A percentile compares a stretch with the other conserved stretches of the same genome.
Evolutionary conservation across 75 land plant genomes (phyloP).

Genomic region (Chamaecyparis obtusa): DNA sequence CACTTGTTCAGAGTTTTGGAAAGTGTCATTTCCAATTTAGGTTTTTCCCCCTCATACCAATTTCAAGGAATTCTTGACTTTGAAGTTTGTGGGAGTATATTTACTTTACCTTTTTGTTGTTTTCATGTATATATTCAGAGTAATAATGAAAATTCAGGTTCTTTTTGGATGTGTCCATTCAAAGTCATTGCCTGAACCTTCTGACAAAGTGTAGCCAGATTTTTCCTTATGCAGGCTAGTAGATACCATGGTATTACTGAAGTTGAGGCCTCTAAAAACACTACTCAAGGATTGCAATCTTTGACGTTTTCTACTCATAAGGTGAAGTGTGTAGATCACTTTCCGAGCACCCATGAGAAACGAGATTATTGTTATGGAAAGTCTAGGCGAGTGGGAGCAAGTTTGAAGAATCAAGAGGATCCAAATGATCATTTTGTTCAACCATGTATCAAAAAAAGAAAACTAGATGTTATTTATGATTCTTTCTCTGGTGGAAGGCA

Average conservation of each 20-base stretch:
- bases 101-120: not conserved
- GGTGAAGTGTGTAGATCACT: not conserved
- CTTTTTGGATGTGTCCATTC: not conserved
- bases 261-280: not conserved
- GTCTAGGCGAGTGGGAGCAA: not conserved
- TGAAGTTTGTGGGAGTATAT: not conserved
- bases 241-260: not conserved
- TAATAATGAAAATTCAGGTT: not conserved
- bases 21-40: not conserved
- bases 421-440: constrained; percentile 5
- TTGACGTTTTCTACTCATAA: not conserved
- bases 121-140: not conserved
- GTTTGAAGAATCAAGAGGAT: not conserved
- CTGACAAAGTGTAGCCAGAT: not conserved
- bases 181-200: not conserved
- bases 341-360: not conserved
- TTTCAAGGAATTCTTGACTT: not conserved
- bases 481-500: not conserved
- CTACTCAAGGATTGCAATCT: constrained; percentile 5
- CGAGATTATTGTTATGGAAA: not conserved
- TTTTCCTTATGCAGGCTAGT: constrained; percentile 6
- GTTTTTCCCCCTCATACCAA: not conserved
- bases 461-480: not conserved
- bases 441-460: not conserved
- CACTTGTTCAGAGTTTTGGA: not conserved